Conservation (phyloP, 1,284 basidiomycete genomes). For the Pseudomicrostroma phylloplanum region DNA sequence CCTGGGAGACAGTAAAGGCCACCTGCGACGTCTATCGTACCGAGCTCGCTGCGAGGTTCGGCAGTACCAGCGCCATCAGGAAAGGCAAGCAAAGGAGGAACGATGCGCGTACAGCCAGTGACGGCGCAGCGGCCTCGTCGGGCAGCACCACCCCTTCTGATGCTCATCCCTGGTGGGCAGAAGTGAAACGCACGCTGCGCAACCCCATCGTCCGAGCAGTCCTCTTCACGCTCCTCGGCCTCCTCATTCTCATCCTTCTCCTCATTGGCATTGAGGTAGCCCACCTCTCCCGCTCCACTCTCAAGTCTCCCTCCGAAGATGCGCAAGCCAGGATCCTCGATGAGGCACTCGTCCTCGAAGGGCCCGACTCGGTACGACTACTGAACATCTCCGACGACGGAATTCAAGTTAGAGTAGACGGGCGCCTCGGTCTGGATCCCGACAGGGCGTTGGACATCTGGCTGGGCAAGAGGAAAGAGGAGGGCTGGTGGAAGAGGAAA, state of each 20-base stretch:
- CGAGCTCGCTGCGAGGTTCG: neutral
- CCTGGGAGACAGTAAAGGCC: constrained; percentile 1
- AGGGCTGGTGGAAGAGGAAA: constrained; percentile 32
- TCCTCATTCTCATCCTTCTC: constrained; percentile 25
- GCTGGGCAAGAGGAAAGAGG: constrained; percentile 27
- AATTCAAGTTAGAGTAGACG: constrained; percentile 33
- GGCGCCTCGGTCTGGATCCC: constrained; percentile 37
- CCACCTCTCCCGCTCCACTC: constrained; percentile 30
- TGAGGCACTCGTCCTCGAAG: constrained; percentile 32
- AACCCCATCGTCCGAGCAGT: neutral
- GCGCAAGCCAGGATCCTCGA: constrained; percentile 34
- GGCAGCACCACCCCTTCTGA: neutral
- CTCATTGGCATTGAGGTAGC: constrained; percentile 23
- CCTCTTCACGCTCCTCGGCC: constrained; percentile 19
- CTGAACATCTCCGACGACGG: constrained; percentile 38
- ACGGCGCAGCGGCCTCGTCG: neutral
- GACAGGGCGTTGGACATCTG: constrained; percentile 39
- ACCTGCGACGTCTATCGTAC: constrained; percentile 5
- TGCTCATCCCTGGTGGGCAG: no score
- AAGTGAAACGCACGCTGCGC: no score
- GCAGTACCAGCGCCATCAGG: neutral
- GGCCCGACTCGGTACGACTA: constrained; percentile 33
- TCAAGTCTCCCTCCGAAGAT: constrained; percentile 26
- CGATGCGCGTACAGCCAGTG: neutral
- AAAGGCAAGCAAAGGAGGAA: neutral